phyloP scores from a whole-genome alignment of 257 asterid genomes.

The Verbena officinalis region DNA sequence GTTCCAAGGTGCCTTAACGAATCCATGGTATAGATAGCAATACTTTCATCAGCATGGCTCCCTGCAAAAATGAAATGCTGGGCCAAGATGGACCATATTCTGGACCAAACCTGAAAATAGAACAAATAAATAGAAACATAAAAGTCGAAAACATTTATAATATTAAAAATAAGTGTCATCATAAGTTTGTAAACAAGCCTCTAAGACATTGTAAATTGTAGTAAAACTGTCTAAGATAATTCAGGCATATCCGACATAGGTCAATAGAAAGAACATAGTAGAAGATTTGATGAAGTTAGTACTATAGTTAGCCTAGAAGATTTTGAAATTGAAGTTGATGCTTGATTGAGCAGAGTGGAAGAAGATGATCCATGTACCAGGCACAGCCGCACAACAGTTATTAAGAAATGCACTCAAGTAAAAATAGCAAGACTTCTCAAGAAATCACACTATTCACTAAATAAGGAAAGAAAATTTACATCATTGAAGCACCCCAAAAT shows the following conservation, averaged over 20 bases:
- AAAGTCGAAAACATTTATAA: neutral
- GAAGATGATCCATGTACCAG: constrained; percentile 10
- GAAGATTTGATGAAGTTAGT: neutral
- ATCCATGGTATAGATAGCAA: constrained; percentile 95
- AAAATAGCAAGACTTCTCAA: neutral
- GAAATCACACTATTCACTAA: constrained; percentile 1
- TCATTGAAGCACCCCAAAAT: constrained; percentile 16
- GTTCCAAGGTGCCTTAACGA: constrained; percentile 89
- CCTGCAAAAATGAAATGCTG: constrained; percentile 90
- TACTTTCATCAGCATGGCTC: constrained; percentile 92
- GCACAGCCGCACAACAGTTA: no score
- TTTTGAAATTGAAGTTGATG: neutral
- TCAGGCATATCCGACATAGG: constrained; percentile 1
- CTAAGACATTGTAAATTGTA: constrained; percentile 2
- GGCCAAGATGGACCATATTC: constrained; percentile 95
- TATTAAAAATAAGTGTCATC: neutral
- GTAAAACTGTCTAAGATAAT: constrained; percentile 3
- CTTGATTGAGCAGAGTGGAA: constrained; percentile 11
- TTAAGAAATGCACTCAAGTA: constrained; percentile 5
- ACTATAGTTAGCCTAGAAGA: neutral
- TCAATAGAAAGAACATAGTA: neutral
- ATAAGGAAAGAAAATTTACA: constrained; percentile 11
- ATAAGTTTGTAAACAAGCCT: constrained; percentile 11
- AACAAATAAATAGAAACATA: constrained; percentile 21
- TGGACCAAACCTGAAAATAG: constrained; percentile 89